A percentile compares a stretch with the other conserved stretches of the same genome.
Conservation (phyloP, 495 filamentous ascomycete species). For the Ascobolus immersus region DNA sequence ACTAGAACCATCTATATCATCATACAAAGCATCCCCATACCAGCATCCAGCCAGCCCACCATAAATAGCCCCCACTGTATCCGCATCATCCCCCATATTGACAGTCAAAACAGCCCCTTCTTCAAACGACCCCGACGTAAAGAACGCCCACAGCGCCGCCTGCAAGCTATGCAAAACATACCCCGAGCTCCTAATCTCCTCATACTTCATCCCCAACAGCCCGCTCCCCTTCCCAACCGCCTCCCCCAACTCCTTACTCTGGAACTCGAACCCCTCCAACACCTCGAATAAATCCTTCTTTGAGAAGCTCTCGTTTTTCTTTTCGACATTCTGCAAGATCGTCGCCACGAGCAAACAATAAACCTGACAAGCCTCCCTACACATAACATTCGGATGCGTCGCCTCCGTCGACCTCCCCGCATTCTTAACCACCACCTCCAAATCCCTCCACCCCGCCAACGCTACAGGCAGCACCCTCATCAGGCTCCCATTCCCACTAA, state of each 20-base stretch:
- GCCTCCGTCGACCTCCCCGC: conserved; percentile 15
- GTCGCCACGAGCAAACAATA: conserved; percentile 18
- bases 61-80: conserved; percentile 27
- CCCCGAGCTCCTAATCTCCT: conserved; percentile 15
- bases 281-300: conserved; percentile 6
- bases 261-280: conserved; percentile 7
- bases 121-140: conserved; percentile 18
- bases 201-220: neutral
- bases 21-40: conserved; percentile 22
- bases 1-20: too few relatives aligned
- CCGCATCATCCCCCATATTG: conserved; percentile 25
- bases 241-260: conserved; percentile 9
- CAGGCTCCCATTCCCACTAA: conserved; percentile 23
- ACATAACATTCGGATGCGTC: conserved; percentile 21
- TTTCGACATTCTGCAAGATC: conserved; percentile 1
- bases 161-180: conserved; percentile 26
- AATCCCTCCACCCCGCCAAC: conserved; percentile 14
- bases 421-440: conserved; percentile 9
- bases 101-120: conserved; percentile 22
- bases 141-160: conserved; percentile 24
- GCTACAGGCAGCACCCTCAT: conserved; percentile 23
- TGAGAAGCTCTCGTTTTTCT: neutral
- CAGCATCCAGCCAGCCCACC: conserved; percentile 24
- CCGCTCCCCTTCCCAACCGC: conserved; percentile 10
- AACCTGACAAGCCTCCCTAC: conserved; percentile 20